Percentiles rank a stretch among this genome's conserved stretches.
These are phyloP conservation scores for Venturia pyrina DNA, from an alignment of 2,329 filamentous ascomycete species.

Conservation along the genomic window DNA sequence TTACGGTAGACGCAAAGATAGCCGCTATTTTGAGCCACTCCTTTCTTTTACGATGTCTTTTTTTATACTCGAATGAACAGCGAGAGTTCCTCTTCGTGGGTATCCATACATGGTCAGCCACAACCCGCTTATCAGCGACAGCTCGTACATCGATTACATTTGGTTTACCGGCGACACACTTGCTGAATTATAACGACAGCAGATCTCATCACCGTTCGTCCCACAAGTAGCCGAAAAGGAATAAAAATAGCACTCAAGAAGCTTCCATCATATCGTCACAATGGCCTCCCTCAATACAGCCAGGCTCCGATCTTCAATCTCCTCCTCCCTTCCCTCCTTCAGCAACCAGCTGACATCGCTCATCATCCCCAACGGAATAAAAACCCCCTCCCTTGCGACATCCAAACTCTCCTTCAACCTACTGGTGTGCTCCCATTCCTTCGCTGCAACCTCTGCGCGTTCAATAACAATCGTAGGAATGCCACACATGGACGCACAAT, in stretches of 20 bases:
- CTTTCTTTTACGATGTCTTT: too few species aligned
- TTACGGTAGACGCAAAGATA: too few species aligned
- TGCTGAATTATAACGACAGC: too few species aligned
- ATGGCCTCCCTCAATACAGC: constrained; percentile 49
- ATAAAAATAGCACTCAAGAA: too few species aligned
- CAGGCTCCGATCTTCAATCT: constrained; percentile 39
- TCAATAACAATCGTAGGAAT: constrained; percentile 77
- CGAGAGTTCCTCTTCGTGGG: too few species aligned
- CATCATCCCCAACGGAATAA: constrained; percentile 74
- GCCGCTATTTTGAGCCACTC: too few species aligned
- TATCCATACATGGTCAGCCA: background rate
- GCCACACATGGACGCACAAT: constrained; percentile 96
- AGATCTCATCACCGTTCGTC: too few species aligned
- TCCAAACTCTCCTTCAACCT: constrained; percentile 81
- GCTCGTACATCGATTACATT: too few species aligned
- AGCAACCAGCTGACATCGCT: constrained; percentile 79
- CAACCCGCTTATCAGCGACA: background rate
- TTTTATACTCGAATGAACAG: too few species aligned
- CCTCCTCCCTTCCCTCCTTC: constrained; percentile 38
- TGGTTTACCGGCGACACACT: too few species aligned
- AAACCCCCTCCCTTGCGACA: constrained; percentile 66
- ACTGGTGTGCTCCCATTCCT: constrained; percentile 91
- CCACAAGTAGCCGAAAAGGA: too few species aligned
- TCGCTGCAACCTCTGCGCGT: constrained; percentile 76
- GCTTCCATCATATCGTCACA: constrained; percentile 34